These are phyloP conservation scores for Camelina hispida DNA, from an alignment of 345 rosid species.

Conservation along the genomic window DNA sequence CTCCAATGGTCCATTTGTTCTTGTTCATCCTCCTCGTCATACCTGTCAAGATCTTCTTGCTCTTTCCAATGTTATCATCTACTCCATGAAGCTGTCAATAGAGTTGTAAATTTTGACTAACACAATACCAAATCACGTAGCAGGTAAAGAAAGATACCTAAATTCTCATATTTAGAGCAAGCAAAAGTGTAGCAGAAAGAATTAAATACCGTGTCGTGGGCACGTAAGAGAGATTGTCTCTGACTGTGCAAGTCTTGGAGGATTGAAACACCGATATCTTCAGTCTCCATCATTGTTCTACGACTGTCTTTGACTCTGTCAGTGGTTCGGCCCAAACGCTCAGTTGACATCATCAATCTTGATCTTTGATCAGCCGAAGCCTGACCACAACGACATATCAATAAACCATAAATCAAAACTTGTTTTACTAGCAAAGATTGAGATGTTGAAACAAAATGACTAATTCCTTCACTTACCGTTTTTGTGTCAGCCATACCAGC, in stretches of 20 bases:
- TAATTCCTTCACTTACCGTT: conserved; percentile 50
- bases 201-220: conserved; percentile 64
- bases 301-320: conserved; percentile 88
- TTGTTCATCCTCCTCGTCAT: conserved; percentile 84
- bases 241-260: conserved; percentile 94
- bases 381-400: conserved; percentile 42
- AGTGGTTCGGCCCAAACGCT: conserved; percentile 63
- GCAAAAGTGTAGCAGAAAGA: not conserved
- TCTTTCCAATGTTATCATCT: conserved; percentile 82
- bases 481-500: conserved; percentile 79
- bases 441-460: not conserved
- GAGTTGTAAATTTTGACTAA: conserved; percentile 5
- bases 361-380: conserved; percentile 92
- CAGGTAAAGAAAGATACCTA: not conserved
- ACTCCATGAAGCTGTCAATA: conserved; percentile 84
- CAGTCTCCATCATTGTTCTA: conserved; percentile 94
- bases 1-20: conserved; percentile 88
- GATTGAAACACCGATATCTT: conserved; percentile 96
- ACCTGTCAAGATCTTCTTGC: conserved; percentile 76
- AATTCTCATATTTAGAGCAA: not conserved
- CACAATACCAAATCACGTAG: not conserved
- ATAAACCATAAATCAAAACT: not conserved
- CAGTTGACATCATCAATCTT: conserved; percentile 84
- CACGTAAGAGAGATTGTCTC: conserved; percentile 81
- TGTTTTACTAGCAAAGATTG: not conserved